Evolutionary conservation across 352 stramenopile genomes (phyloP).

Genomic region (Peronospora belbahrii): DNA sequence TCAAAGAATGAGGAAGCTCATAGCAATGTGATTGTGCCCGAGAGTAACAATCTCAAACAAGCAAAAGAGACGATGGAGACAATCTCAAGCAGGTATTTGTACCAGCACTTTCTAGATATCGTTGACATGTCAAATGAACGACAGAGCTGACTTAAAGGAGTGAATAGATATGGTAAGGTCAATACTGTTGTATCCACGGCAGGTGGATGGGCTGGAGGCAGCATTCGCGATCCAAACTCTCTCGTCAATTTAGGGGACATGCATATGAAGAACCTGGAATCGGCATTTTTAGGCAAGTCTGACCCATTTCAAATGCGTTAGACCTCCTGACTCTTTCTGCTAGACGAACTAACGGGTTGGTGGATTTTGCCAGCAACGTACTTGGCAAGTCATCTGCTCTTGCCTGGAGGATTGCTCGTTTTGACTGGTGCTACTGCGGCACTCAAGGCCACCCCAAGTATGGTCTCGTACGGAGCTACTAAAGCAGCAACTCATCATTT

Average conservation of each 20-base stretch:
- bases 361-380: constrained; percentile 52
- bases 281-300: constrained; percentile 51
- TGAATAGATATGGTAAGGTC: constrained; percentile 39
- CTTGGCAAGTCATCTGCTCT: constrained; percentile 60
- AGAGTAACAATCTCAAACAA: constrained; percentile 41
- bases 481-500: constrained; percentile 88
- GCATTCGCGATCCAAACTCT: constrained; percentile 53
- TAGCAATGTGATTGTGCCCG: constrained; percentile 41
- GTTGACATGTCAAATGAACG: too few relatives aligned
- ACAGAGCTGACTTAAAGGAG: not conserved
- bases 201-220: constrained; percentile 73
- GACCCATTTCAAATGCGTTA: not conserved
- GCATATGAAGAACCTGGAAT: constrained; percentile 77
- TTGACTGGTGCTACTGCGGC: constrained; percentile 79
- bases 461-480: constrained; percentile 85
- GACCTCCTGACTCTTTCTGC: not conserved
- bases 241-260: constrained; percentile 63
- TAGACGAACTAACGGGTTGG: not conserved
- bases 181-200: constrained; percentile 77
- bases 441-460: constrained; percentile 63
- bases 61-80: constrained; percentile 43
- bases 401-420: constrained; percentile 61
- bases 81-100: constrained; percentile 34
- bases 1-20: constrained; percentile 44
- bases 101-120: too few relatives aligned